Base-by-base conservation (phyloP, 2,329 filamentous ascomycete genomes). In the Alternaria burnsii region DNA sequence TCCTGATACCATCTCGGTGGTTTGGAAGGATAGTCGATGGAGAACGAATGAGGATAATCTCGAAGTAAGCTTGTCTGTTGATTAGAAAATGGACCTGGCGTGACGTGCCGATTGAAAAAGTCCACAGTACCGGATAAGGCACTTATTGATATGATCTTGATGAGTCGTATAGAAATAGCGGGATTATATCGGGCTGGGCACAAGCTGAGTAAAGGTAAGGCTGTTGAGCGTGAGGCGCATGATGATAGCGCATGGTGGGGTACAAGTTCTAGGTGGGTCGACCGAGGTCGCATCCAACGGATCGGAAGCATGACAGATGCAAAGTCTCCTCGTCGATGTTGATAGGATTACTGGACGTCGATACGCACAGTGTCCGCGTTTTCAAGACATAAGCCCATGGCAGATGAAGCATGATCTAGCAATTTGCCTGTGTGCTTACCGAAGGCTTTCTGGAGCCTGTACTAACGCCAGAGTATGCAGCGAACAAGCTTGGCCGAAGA, bases 1-100 rank as follows among this genome's bases (percentile, higher is more conserved):
- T 30, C 28, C 52, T 7, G 62, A 62, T 26, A 50, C 59, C 68
- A 71, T 71, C 0, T 34, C 61, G 18, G 24, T 26, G 38, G 24
- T n/a, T 16, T 41, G 20, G 18, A 24, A 18, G 1, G 16, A 9
- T 36, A 20, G 5, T 24, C 1, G 8, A 2, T 1, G 20, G 11
- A 24, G 26, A 7, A 32, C 11, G 3, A 24, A 18, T 8, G 28
- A n/a, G 34, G 34, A 24, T 24, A 6, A 42, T 12, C 24, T 2
- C 2, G 20, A 4, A 4, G 3, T 2, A 16, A 24, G 20, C 40
- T 8, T 20, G 40, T 42, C 20, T 7, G 8, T 9, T 9, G 22
- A 24, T 24, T 3, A 24, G 5, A 11, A 5, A 24, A 16, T 6
- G 12, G 18, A 12, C 40, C 40, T 24, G 12, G 40, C 20, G 40